Conservation (phyloP, 2,329 filamentous ascomycete species). For the Sporothrix globosa region DNA sequence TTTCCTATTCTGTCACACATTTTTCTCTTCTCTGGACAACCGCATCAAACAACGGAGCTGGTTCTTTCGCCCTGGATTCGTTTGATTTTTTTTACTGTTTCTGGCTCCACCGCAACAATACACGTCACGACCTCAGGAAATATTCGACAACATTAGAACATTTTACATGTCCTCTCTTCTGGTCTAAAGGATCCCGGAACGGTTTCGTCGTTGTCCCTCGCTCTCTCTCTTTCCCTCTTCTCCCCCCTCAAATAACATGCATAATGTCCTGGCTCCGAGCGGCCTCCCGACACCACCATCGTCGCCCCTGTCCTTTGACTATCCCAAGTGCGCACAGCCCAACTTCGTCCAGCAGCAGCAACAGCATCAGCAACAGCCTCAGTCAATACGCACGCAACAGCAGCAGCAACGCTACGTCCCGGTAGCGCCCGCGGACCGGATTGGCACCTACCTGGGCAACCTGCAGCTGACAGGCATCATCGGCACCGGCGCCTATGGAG, state of each 20-base stretch:
- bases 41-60: slow-evolving; percentile 23
- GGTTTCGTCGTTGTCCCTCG: slow-evolving; percentile 13
- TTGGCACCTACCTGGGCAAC: slow-evolving; percentile 82
- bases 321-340: slow-evolving; percentile 51
- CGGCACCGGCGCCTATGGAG: slow-evolving; percentile 92
- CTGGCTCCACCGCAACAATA: too few species aligned
- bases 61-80: not conserved
- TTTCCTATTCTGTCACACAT: not conserved
- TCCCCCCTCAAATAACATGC: slow-evolving; percentile 53
- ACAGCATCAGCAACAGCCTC: slow-evolving; percentile 45
- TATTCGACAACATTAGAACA: not conserved
- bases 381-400: slow-evolving; percentile 41
- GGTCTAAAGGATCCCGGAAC: slow-evolving; percentile 15
- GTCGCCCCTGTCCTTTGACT: slow-evolving; percentile 57
- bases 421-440: slow-evolving; percentile 75
- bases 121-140: not conserved
- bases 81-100: slow-evolving; percentile 17
- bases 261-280: slow-evolving; percentile 58
- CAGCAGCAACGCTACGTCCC: slow-evolving; percentile 54
- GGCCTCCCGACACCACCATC: slow-evolving; percentile 63
- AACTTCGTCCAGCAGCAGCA: slow-evolving; percentile 41
- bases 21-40: slow-evolving; percentile 2
- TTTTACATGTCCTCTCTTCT: slow-evolving; percentile 11
- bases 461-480: slow-evolving; percentile 83
- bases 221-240: slow-evolving; percentile 24